Evolutionary conservation across 2,329 filamentous ascomycete species (phyloP).

Genomic region (Didymellaceae sp.): DNA sequence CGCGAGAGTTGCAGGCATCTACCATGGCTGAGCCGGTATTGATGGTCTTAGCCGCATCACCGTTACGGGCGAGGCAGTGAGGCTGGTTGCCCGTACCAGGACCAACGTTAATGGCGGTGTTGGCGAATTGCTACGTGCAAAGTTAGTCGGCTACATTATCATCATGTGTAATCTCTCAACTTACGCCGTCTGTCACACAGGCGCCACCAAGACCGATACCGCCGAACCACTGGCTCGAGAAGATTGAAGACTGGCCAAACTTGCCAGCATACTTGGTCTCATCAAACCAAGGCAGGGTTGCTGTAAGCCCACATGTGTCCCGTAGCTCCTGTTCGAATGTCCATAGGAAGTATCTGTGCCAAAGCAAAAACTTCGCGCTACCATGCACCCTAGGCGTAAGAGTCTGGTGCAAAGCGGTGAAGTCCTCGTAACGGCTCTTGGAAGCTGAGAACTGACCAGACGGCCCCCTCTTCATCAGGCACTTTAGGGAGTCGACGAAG

Average conservation of each 20-base stretch:
- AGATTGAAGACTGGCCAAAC: conserved; percentile 40
- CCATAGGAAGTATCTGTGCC: conserved; percentile 54
- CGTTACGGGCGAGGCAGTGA: conserved; percentile 45
- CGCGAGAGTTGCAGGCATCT: conserved; percentile 35
- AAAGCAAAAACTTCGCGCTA: conserved; percentile 49
- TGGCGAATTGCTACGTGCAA: conserved; percentile 39
- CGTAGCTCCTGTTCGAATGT: conserved; percentile 51
- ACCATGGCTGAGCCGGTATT: conserved; percentile 41
- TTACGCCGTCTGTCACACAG: conserved; percentile 46
- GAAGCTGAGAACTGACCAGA: conserved; percentile 35
- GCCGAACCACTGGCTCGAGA: conserved; percentile 39
- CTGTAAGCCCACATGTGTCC: conserved; percentile 51
- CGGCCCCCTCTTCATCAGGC: conserved; percentile 31
- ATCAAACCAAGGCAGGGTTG: conserved; percentile 49
- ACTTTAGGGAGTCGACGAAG: conserved; percentile 39
- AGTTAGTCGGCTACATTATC: conserved; percentile 15
- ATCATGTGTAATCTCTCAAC: conserved; percentile 21
- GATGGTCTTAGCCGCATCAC: conserved; percentile 30
- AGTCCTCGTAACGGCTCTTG: conserved; percentile 43
- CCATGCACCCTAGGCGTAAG: conserved; percentile 43
- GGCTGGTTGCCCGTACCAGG: conserved; percentile 35
- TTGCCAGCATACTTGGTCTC: conserved; percentile 43
- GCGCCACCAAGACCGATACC: conserved; percentile 29
- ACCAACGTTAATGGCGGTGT: conserved; percentile 40
- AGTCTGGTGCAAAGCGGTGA: conserved; percentile 42